These are phyloP conservation scores for Pythium graminicola DNA, from an alignment of 352 stramenopile genomes.

Conservation along the genomic window DNA sequence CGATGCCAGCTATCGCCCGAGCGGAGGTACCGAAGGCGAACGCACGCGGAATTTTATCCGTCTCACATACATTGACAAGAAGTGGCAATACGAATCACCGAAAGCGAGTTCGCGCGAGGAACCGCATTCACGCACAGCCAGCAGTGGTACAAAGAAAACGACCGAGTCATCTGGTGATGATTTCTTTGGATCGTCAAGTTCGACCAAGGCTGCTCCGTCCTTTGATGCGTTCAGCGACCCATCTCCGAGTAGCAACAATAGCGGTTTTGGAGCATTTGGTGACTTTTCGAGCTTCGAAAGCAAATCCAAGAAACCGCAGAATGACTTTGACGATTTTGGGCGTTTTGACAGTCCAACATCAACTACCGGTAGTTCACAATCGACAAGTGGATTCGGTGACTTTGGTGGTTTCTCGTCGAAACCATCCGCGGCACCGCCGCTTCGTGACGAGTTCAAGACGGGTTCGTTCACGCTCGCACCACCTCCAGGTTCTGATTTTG, in stretches of 20 bases:
- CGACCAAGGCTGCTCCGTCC: slow-evolving; percentile 19
- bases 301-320: slow-evolving; percentile 30
- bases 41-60: slow-evolving; percentile 87
- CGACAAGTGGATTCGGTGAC: slow-evolving; percentile 42
- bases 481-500: slow-evolving; percentile 44
- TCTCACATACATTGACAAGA: slow-evolving; percentile 82
- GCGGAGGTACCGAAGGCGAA: slow-evolving; percentile 65
- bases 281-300: slow-evolving; percentile 71
- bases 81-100: slow-evolving; percentile 82
- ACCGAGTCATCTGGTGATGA: slow-evolving; percentile 23
- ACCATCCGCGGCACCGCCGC: slow-evolving; percentile 24
- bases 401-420: slow-evolving; percentile 35
- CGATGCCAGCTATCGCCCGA: slow-evolving; percentile 71
- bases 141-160: slow-evolving; percentile 43
- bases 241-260: slow-evolving; percentile 19
- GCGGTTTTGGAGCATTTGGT: slow-evolving; percentile 51
- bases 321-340: slow-evolving; percentile 35
- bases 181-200: slow-evolving; percentile 39
- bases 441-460: slow-evolving; percentile 35
- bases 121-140: slow-evolving; percentile 37
- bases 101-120: slow-evolving; percentile 38
- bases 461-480: slow-evolving; percentile 66
- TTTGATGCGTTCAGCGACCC: slow-evolving; percentile 32
- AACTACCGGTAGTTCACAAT: slow-evolving; percentile 13
- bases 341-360: slow-evolving; percentile 22